A percentile compares a stretch with the other conserved stretches of the same genome.
Evolutionary conservation across 768 basidiomycete species (phyloP).

Genomic region (Naganishia antarctica): DNA sequence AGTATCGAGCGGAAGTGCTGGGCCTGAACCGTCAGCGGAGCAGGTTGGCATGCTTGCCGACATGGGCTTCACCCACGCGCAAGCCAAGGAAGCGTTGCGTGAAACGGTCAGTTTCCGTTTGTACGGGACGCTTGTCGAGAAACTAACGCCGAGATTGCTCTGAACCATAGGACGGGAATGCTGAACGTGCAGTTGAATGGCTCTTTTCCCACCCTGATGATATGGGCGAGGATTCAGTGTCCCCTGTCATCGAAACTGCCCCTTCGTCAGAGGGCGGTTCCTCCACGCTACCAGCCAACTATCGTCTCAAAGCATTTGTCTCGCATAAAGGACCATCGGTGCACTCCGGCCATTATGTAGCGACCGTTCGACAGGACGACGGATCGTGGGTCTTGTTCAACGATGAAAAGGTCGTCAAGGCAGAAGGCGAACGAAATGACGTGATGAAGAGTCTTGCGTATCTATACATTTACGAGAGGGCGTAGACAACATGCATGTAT

Average conservation of each 20-base stretch:
- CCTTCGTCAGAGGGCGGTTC: constrained; percentile 54
- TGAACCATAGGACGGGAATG: constrained; percentile 58
- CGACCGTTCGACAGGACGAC: constrained; percentile 53
- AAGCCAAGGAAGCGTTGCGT: constrained; percentile 77
- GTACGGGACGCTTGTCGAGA: too few relatives aligned
- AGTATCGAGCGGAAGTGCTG: constrained; percentile 35
- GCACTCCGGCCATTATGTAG: constrained; percentile 60
- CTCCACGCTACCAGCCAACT: constrained; percentile 64
- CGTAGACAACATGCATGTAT: constrained; percentile 36
- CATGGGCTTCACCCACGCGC: constrained; percentile 84
- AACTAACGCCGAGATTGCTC: background rate
- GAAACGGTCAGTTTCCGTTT: constrained; percentile 65
- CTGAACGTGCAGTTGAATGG: constrained; percentile 91
- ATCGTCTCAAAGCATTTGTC: constrained; percentile 83
- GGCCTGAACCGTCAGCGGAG: constrained; percentile 62
- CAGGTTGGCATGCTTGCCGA: constrained; percentile 70
- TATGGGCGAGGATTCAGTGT: constrained; percentile 56
- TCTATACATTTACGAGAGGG: constrained; percentile 82
- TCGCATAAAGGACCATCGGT: constrained; percentile 95
- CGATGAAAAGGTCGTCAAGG: constrained; percentile 91
- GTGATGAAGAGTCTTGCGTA: constrained; percentile 80
- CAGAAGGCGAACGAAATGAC: constrained; percentile 74
- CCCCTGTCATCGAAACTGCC: constrained; percentile 38
- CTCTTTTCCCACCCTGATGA: constrained; percentile 90
- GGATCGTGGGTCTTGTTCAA: constrained; percentile 83